phyloP scores from a whole-genome alignment of 225 moss, liverwort and hornwort species.

The Bryoerythrophyllum caledonicum region DNA sequence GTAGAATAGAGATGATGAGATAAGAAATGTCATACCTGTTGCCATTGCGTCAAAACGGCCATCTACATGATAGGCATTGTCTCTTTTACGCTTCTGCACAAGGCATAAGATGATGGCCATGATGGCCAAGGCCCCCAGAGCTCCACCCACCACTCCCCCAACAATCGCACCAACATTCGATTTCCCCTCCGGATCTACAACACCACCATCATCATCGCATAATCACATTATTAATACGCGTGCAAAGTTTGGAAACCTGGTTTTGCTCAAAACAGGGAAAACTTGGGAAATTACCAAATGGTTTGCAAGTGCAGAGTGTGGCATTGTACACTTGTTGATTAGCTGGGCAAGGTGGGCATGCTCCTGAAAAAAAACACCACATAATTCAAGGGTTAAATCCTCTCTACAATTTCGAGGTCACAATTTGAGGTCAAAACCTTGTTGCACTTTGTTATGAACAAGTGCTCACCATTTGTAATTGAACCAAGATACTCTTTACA shows the following conservation, averaged over 20 bases:
- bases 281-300: constrained; percentile 8
- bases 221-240: too few species aligned
- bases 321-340: constrained; percentile 16
- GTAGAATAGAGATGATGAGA: too few species aligned
- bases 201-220: too few species aligned
- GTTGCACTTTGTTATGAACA: too few species aligned
- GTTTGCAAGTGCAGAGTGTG: constrained; percentile 35
- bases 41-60: constrained; percentile 24
- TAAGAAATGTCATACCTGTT: constrained; percentile 8
- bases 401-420: background rate
- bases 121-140: constrained; percentile 3
- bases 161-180: constrained; percentile 15
- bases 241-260: too few species aligned
- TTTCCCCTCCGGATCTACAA: constrained; percentile 4
- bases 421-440: too few species aligned
- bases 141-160: constrained; percentile 33
- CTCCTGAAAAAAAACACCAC: constrained; percentile 20
- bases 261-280: background rate
- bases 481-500: constrained; percentile 18
- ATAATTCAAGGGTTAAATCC: background rate
- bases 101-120: constrained; percentile 10
- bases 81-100: constrained; percentile 36
- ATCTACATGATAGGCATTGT: constrained; percentile 16
- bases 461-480: constrained; percentile 30
- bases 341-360: constrained; percentile 39